Evolutionary conservation across 2,329 filamentous ascomycete species (phyloP), one percentile per base, ranked within the genome.

Genomic region (Botrytis medusae): DNA sequence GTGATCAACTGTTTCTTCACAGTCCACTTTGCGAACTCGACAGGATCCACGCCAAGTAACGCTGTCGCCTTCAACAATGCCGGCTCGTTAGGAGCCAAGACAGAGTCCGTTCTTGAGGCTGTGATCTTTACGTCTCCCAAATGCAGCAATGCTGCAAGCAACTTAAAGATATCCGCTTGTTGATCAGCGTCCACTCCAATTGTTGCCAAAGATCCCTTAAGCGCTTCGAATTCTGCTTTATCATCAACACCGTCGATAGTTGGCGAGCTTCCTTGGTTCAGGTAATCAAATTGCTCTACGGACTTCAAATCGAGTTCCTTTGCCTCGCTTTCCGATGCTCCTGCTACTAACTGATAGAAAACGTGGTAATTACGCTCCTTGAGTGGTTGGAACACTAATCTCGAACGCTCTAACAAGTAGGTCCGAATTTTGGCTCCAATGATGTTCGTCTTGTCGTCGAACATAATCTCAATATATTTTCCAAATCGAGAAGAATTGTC

Each of bases 381-480:
- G 76, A 98, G 86, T 60, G 96, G 96, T 82, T 99, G 96, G 83
- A 98, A 99, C 29, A 98, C 96, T 79, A 99, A 86, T 84, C 96
- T 92, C 75, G 96, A 98, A 74, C 96, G 93, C 83, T 99, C 96
- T 62, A 99, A 87, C 77, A 99, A 87, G 81, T 99, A 99, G 72
- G 95, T 98, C 79, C 96, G 89, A 81, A 99, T 99, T 85, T 97
- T 97, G 73, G 96, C 96, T 78, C 96, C 96, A 81, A 98, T 98
- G 79, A 99, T 99, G 82, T 97, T 96, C 75, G 94, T 97, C 80
- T 92, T 89, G 76, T 93, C 90, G 84, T 98, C 95, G 83, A 99
- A 99, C 94, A 98, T 95, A 82, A 99, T 99, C 85, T 99, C 96
- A 79, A 99, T 98, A 83, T 99, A 99, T 87, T 99, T 99, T 83